Conservation (phyloP, 345 rosid species). For the Corchorus olitorius region DNA sequence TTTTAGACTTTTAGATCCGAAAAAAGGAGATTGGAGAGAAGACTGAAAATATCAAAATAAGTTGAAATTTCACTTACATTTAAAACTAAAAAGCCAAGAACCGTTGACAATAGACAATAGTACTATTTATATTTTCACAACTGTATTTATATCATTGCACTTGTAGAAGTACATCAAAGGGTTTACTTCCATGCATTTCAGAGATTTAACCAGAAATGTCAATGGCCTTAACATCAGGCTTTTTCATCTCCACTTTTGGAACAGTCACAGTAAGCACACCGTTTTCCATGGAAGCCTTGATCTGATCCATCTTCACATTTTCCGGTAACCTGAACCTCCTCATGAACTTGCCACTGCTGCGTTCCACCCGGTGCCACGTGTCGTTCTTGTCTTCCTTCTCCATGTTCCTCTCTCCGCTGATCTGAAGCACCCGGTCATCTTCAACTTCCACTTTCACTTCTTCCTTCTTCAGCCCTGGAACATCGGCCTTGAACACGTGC, state of each 20-base stretch:
- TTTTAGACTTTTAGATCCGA: no score
- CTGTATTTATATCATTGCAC: no score
- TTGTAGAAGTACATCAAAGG: no score
- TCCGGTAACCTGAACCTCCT: slow-evolving; percentile 27
- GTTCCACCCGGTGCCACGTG: slow-evolving; percentile 21
- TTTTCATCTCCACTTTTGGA: slow-evolving; percentile 15
- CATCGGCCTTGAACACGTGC: slow-evolving; percentile 26
- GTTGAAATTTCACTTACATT: no score
- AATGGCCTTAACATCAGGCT: slow-evolving; percentile 9
- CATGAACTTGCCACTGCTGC: slow-evolving; percentile 10
- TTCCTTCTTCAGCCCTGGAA: slow-evolving; percentile 28
- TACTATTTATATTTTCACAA: no score
- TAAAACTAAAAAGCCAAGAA: no score
- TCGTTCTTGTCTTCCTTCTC: slow-evolving; percentile 25
- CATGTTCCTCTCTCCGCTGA: slow-evolving; percentile 19
- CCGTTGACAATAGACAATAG: no score
- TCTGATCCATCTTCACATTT: slow-evolving; percentile 8
- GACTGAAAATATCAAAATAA: no score
- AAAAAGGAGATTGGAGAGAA: no score
- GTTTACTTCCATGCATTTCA: no score
- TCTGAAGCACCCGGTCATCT: slow-evolving; percentile 19
- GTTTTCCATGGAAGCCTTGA: slow-evolving; percentile 22
- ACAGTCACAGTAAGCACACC: slow-evolving; percentile 27
- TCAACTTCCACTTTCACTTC: slow-evolving; percentile 25
- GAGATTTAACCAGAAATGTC: slow-evolving; percentile 20